Base-by-base conservation (phyloP, 1,139 yeast genomes). In the Diutina sp. region DNA sequence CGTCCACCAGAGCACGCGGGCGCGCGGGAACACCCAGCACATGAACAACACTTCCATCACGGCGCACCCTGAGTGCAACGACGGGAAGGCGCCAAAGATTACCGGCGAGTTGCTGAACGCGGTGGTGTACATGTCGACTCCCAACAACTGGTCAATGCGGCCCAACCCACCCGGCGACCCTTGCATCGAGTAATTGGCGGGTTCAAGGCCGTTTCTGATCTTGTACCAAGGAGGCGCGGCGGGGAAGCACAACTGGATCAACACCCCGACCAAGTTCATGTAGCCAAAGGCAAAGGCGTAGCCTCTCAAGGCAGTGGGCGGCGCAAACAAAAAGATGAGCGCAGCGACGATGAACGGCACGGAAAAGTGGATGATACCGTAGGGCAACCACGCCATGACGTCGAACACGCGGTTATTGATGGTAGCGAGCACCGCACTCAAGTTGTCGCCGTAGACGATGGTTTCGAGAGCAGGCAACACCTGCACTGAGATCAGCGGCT, bases 161-260 rank as follows among this genome's bases (percentile, higher is more conserved):
- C 86, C 95, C 61, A 93, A 79, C 0, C 99, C 99, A 64, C 99
- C 99, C 3, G 99, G 97, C 1, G 95, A 86, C 21, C 99, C 99
- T 54, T 78, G 78, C 96, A 93, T 91, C 57, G 86, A 75, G 70
- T 95, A 93, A 69, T 90, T 83, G 6, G 99, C 99, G 28, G 97
- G 95, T 60, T 84, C 83, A 61, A 91, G 78, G 0, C 97, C 97
- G 67, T 93, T 85, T 56, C 85, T 71, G 61, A 82, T 83, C 68
- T 90, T 90, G 69, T 95, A 93, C 99, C 99, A 93, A 45, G 99
- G 99, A 44, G 99, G 96, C 59, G 99, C 97, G 56, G 96, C 90
- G 3, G 99, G 98, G 69, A 90, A 90, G 35, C 83, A 62, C 61
- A 90, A 79, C 72, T 93, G 99, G 58, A 82, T 80, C 55, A 76